phyloP scores from a whole-genome alignment of 495 filamentous ascomycete species.

The Cairneyella variabilis region DNA sequence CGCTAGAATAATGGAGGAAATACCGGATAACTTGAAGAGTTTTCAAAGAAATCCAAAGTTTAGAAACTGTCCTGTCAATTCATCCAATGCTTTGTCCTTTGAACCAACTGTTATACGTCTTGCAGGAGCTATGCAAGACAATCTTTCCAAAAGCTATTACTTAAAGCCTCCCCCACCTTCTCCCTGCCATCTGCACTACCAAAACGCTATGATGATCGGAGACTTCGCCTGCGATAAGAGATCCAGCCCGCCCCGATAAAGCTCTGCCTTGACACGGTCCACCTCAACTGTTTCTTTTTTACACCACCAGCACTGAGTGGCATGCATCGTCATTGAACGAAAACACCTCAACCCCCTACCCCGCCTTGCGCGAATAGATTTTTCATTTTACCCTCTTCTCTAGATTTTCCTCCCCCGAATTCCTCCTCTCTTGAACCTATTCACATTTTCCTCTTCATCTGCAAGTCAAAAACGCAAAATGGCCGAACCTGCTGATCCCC shows the following conservation, averaged over 20 bases:
- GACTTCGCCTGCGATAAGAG: neutral
- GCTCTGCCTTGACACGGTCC: conserved; percentile 4
- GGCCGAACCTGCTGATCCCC: conserved; percentile 13
- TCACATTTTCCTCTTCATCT: neutral
- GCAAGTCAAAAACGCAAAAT: conserved; percentile 11
- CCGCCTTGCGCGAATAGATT: neutral
- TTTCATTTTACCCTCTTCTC: neutral
- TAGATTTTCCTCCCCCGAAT: conserved; percentile 36
- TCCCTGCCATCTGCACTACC: too few species aligned
- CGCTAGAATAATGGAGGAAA: too few species aligned
- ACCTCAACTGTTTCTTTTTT: conserved; percentile 15
- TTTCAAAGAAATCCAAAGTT: too few species aligned
- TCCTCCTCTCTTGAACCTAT: neutral
- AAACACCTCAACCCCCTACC: conserved; percentile 17
- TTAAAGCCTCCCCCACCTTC: too few species aligned
- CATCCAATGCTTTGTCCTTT: too few species aligned
- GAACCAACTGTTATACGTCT: too few species aligned
- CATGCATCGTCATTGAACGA: conserved; percentile 6
- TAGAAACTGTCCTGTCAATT: too few species aligned
- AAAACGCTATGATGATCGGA: too few species aligned
- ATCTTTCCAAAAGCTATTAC: too few species aligned
- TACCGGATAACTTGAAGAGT: too few species aligned
- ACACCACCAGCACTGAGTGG: neutral
- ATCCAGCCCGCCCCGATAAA: conserved; percentile 15
- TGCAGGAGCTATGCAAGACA: too few species aligned